phyloP scores from a whole-genome alignment of 176 grass and related monocot genomes.

The Luzula sylvatica region DNA sequence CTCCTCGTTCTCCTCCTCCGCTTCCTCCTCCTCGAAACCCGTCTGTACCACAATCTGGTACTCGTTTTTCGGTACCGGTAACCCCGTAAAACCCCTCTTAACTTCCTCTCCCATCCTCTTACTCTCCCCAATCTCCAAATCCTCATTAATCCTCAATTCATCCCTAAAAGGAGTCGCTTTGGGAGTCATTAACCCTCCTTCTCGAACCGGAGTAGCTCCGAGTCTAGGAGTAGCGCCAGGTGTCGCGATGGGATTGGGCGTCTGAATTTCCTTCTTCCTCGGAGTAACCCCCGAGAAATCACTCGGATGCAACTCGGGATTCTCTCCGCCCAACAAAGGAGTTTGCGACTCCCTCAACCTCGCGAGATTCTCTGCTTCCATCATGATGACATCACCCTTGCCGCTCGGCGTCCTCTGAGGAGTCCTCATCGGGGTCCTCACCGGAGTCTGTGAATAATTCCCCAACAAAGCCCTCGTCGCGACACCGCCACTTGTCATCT shows the following conservation, averaged over 20 bases:
- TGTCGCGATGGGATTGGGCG: slow-evolving; percentile 78
- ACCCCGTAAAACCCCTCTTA: slow-evolving; percentile 46
- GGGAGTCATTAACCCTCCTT: slow-evolving; percentile 50
- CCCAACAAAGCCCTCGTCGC: slow-evolving; percentile 74
- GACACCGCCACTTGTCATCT: slow-evolving; percentile 57
- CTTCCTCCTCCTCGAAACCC: slow-evolving; percentile 48
- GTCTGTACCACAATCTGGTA: slow-evolving; percentile 81
- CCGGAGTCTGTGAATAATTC: slow-evolving; percentile 65
- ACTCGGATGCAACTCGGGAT: slow-evolving; percentile 81
- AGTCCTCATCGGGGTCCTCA: slow-evolving; percentile 58
- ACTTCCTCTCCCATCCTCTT: slow-evolving; percentile 59
- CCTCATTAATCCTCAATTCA: slow-evolving; percentile 79
- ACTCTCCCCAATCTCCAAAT: slow-evolving; percentile 67
- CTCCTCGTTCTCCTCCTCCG: slow-evolving; percentile 62
- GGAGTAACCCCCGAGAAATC: slow-evolving; percentile 90
- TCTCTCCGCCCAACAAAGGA: slow-evolving; percentile 80
- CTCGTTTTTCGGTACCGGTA: slow-evolving; percentile 77
- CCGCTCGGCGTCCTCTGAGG: slow-evolving; percentile 73
- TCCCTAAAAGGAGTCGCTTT: slow-evolving; percentile 74
- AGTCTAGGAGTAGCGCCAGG: slow-evolving; percentile 62
- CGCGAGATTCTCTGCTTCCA: slow-evolving; percentile 96
- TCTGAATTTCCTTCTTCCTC: slow-evolving; percentile 74
- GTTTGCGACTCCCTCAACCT: slow-evolving; percentile 87
- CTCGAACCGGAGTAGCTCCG: slow-evolving; percentile 61
- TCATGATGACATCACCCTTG: slow-evolving; percentile 94